Evolutionary conservation across 176 grass and related monocot genomes (phyloP), one percentile per base, ranked within the genome.

Genomic region (Urochloa ruziziensis): DNA sequence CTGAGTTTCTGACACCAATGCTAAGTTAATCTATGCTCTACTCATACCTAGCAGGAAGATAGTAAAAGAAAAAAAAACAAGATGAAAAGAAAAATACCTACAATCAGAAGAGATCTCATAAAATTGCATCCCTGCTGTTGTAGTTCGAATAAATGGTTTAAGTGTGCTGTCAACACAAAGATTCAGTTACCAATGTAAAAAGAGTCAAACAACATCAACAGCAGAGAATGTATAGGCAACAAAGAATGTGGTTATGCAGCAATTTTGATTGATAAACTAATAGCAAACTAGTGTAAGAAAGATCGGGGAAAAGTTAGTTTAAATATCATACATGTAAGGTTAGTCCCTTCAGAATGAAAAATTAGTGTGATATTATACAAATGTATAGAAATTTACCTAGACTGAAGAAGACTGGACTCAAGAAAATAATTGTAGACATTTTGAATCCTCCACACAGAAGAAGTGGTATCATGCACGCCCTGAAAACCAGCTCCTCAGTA

Each of bases 401-500:
- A 75, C 96, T 98, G 89, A 98, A 98, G 87, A 98, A 98, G 77
- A 98, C 70, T 47, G 96, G 93, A 84, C 79, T 91, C 9, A 98
- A n/a, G 81, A 98, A 95, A 67, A 95, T 91, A 82, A 98, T 91
- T 64, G 39, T 82, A 67, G 80, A 76, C 42, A 82, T 90, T 83
- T 78, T 93, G 78, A 98, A 95, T 84, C 93, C 91, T 57, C 92
- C 96, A 57, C 96, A 95, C 5, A 98, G 91, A 91, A 98, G 96
- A 86, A 95, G 85, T 62, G 96, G 89, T 80, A 98, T 85, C 92
- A 98, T 98, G 76, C 96, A 98, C 27, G 96, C 93, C 67, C 96
- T 95, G 82, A 98, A 98, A 86, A 93, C 96, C 47, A 98, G 21
- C 80, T 98, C 96, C 83, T 98, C 96, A 1, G 93, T 98, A 81